phyloP scores from a whole-genome alignment of 192 early-diverging fungal species.

The Rhizophagus prolifer region DNA sequence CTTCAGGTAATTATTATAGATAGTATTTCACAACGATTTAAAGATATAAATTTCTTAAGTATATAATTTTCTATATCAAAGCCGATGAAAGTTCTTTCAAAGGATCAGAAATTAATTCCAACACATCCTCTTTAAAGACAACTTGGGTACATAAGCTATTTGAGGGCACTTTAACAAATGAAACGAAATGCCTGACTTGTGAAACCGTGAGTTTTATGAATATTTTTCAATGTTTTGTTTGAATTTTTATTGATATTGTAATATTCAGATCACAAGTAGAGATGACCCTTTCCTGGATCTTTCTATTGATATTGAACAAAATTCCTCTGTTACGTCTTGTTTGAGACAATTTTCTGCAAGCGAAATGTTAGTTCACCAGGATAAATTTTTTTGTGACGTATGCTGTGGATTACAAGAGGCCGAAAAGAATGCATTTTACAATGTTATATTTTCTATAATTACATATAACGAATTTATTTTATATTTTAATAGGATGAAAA shows the following conservation, averaged over 20 bases:
- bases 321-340: slow-evolving; percentile 92
- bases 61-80: slow-evolving; percentile 9
- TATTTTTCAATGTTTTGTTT: background rate
- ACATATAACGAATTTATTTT: background rate
- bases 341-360: slow-evolving; percentile 94
- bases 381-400: slow-evolving; percentile 97
- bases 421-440: slow-evolving; percentile 57
- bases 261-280: slow-evolving; percentile 71
- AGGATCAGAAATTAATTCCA: slow-evolving; percentile 35
- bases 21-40: background rate
- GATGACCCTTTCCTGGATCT: slow-evolving; percentile 96
- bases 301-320: slow-evolving; percentile 94
- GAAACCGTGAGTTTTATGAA: slow-evolving; percentile 65
- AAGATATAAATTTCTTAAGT: background rate
- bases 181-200: slow-evolving; percentile 96
- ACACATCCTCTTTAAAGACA: slow-evolving; percentile 38
- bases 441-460: background rate
- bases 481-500: slow-evolving; percentile 78
- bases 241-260: slow-evolving; percentile 13
- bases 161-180: slow-evolving; percentile 93
- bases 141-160: slow-evolving; percentile 97
- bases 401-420: slow-evolving; percentile 96
- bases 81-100: slow-evolving; percentile 38
- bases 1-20: slow-evolving; percentile 2
- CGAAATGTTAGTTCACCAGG: slow-evolving; percentile 92